Conservation (phyloP, 164 flowering plant species). For the Tetracentron sinense region DNA sequence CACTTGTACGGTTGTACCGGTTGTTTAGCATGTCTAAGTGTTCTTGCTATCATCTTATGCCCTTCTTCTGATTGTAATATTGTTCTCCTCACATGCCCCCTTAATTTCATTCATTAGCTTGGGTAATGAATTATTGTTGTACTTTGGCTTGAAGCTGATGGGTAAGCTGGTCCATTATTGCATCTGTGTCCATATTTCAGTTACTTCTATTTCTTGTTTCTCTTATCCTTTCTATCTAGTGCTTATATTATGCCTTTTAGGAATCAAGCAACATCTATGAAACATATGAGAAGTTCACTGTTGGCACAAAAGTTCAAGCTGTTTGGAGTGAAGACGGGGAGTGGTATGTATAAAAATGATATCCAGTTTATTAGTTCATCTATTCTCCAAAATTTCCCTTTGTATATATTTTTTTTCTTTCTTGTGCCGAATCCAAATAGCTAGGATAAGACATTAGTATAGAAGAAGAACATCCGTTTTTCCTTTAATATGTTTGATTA, state of each 20-base stretch:
- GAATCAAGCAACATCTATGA: constrained; percentile 28
- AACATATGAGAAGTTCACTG: constrained; percentile 39
- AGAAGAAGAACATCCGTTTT: too few species aligned
- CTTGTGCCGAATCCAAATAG: too few species aligned
- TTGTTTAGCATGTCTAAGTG: too few species aligned
- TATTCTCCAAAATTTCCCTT: constrained; percentile 11
- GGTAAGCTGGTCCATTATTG: neutral
- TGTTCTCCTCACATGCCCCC: too few species aligned
- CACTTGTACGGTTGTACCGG: too few species aligned
- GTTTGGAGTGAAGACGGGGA: constrained; percentile 99
- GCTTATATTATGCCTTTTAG: constrained; percentile 19
- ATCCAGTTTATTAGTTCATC: neutral
- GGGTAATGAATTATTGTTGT: too few species aligned
- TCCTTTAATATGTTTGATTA: constrained; percentile 48
- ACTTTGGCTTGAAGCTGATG: too few species aligned
- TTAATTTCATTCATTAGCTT: too few species aligned
- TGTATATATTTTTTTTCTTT: constrained; percentile 33
- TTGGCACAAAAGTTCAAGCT: constrained; percentile 90
- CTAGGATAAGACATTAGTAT: too few species aligned
- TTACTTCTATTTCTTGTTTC: too few species aligned
- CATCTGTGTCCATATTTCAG: neutral
- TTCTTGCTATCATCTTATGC: too few species aligned
- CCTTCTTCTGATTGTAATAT: too few species aligned
- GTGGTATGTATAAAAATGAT: constrained; percentile 46
- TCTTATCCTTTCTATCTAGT: neutral